These are phyloP conservation scores for Fagopyrum tataricum DNA, from an alignment of 148 eudicot species.

Conservation along the genomic window DNA sequence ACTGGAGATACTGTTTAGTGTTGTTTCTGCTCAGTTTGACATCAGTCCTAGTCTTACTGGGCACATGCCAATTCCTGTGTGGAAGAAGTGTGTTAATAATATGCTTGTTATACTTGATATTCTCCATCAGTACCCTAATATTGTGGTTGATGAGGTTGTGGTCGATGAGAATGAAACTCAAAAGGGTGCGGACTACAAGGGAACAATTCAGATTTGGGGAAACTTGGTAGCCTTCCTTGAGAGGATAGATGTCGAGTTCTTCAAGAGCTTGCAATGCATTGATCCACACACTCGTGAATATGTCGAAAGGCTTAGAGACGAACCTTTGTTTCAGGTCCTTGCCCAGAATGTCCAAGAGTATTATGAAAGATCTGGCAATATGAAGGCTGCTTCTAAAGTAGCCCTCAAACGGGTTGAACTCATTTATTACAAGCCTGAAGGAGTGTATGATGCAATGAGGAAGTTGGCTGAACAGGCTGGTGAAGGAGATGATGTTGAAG, in stretches of 20 bases:
- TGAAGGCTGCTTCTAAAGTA: conserved; percentile 66
- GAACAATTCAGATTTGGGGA: conserved; percentile 80
- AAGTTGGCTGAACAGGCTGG: conserved; percentile 57
- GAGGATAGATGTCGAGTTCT: conserved; percentile 74
- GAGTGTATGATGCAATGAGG: conserved; percentile 82
- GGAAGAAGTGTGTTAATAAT: conserved; percentile 87
- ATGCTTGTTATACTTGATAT: conserved; percentile 71
- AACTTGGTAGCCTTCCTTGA: conserved; percentile 86
- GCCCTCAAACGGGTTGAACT: conserved; percentile 72
- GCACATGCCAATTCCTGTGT: conserved; percentile 73
- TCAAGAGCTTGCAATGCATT: conserved; percentile 78
- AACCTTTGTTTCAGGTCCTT: conserved; percentile 60
- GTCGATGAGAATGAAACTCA: conserved; percentile 82
- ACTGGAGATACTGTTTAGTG: conserved; percentile 78
- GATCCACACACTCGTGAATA: conserved; percentile 86
- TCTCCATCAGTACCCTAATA: conserved; percentile 58
- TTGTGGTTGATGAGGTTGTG: conserved; percentile 71
- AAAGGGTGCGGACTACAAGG: conserved; percentile 63
- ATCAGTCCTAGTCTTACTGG: conserved; percentile 71
- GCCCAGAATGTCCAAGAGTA: conserved; percentile 77
- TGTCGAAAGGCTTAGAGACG: conserved; percentile 77
- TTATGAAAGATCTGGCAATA: conserved; percentile 48
- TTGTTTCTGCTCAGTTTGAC: conserved; percentile 88
- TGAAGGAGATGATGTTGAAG: conserved; percentile 30
- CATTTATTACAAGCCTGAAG: conserved; percentile 72